Conservation (phyloP, 805 yeast genomes). For the Wickerhamomyces chambardii region DNA sequence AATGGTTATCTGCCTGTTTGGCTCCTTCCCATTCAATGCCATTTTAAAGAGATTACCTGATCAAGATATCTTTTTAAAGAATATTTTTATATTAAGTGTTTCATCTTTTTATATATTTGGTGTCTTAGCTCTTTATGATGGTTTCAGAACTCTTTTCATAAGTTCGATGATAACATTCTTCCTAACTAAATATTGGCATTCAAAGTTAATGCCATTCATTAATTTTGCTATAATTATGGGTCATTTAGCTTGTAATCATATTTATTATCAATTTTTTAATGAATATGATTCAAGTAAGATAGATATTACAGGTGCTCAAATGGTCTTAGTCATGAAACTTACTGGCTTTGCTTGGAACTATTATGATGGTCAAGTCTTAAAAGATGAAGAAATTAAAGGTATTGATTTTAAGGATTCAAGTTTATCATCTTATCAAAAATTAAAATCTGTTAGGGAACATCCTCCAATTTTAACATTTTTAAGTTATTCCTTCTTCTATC, state of each 20-base stretch:
- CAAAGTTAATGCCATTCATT: constrained; percentile 82
- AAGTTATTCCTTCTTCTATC: constrained; percentile 86
- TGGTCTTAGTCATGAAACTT: constrained; percentile 93
- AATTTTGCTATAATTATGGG: constrained; percentile 72
- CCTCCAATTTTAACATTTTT: constrained; percentile 67
- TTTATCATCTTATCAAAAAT: constrained; percentile 43
- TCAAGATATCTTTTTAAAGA: constrained; percentile 46
- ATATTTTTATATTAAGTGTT: constrained; percentile 48
- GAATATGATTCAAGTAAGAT: constrained; percentile 47
- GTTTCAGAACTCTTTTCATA: constrained; percentile 55
- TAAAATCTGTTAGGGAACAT: constrained; percentile 51
- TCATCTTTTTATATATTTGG: constrained; percentile 72
- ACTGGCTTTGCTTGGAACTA: constrained; percentile 91
- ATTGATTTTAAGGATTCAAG: constrained; percentile 12
- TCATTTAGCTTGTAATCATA: constrained; percentile 67
- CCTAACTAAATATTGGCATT: constrained; percentile 56
- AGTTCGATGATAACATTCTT: constrained; percentile 63
- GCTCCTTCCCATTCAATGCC: constrained; percentile 82
- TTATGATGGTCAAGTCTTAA: constrained; percentile 55
- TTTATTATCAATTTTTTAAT: constrained; percentile 56
- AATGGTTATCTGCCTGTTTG: constrained; percentile 63
- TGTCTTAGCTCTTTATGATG: constrained; percentile 57
- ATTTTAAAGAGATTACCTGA: constrained; percentile 82
- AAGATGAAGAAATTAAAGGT: constrained; percentile 20
- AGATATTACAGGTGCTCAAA: constrained; percentile 92